phyloP scores from a whole-genome alignment of 2,329 filamentous ascomycete species.

The Aspergillus novofumigatus region DNA sequence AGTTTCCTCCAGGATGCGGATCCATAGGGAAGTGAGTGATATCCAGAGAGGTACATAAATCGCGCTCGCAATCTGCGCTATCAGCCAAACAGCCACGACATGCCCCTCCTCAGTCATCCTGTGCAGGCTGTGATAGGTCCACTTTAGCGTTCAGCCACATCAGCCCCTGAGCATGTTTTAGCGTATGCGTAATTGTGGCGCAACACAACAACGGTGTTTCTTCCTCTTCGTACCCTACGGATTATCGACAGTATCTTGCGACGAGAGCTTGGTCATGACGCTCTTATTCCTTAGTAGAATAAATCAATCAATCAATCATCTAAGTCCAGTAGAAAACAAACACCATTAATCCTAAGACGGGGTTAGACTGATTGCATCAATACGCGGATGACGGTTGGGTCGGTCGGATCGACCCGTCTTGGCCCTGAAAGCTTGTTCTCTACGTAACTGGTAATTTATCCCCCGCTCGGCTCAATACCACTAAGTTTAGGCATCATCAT shows the following conservation, averaged over 20 bases:
- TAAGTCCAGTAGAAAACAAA: too few species aligned
- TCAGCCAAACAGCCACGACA: background rate
- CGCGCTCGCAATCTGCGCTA: too few species aligned
- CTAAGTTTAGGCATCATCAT: background rate
- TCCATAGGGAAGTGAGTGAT: too few species aligned
- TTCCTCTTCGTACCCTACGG: too few species aligned
- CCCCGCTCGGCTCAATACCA: background rate
- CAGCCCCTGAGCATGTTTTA: background rate
- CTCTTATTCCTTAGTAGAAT: too few species aligned
- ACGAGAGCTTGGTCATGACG: too few species aligned
- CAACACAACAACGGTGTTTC: too few species aligned
- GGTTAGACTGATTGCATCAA: background rate
- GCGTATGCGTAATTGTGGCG: too few species aligned
- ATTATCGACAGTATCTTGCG: background rate
- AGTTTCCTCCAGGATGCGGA: background rate
- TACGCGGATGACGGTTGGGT: background rate
- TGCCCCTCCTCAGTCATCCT: background rate
- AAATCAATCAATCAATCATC: too few species aligned
- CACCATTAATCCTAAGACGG: too few species aligned
- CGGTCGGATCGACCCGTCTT: conserved; percentile 20
- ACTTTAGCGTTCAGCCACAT: background rate
- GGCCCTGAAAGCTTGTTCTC: conserved; percentile 14
- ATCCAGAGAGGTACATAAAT: too few species aligned
- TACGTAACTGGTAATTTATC: background rate
- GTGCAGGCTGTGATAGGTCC: background rate